Base-by-base conservation (phyloP, 805 yeast species). In the Sporopachydermia quercuum region DNA sequence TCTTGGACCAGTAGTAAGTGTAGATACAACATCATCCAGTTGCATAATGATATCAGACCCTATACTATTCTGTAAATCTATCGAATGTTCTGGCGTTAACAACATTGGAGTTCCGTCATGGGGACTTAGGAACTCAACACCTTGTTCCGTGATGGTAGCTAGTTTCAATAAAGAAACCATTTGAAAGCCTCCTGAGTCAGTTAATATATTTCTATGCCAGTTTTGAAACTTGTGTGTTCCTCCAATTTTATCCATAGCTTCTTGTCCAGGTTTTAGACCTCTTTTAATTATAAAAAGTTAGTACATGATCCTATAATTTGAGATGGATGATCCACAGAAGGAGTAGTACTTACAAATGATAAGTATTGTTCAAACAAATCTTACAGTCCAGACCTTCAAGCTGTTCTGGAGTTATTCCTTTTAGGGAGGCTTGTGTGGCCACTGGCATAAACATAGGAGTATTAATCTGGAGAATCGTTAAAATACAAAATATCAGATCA, bases 381-480 rank as follows among this genome's bases (percentile, higher is more conserved):
- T 58, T 59, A 48, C 70, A 65, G 34, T 56, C 63, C 35, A 64
- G 50, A 34, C 51, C 51, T 11, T 52, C 53, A 23, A 64, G 55
- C 48, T 64, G 69, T 39, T 61, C 60, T 5, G 63, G 58, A 3
- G 68, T 65, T 34, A 64, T 48, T 6, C 69, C 69, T 45, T 64
- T 64, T 30, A 64, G 52, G 4, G 68, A 57, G 4, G 69, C 69
- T 51, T 64, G 69, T 16, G 68, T 62, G 36, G 67, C 68, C 3
- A 63, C 70, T 1, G 70, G 70, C 68, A 64, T 65, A 47, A 63
- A 64, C 53, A 63, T 65, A 3, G 70, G 69, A 2, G 69, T 61
- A 35, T 58, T 52, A 5, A 63, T 61, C 47, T 49, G 33, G n/a
- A n/a, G n/a, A n/a, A n/a, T n/a, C n/a, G n/a, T n/a, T n/a, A n/a